Base-by-base conservation (phyloP, 345 rosid genomes). In the Heritiera fomes region DNA sequence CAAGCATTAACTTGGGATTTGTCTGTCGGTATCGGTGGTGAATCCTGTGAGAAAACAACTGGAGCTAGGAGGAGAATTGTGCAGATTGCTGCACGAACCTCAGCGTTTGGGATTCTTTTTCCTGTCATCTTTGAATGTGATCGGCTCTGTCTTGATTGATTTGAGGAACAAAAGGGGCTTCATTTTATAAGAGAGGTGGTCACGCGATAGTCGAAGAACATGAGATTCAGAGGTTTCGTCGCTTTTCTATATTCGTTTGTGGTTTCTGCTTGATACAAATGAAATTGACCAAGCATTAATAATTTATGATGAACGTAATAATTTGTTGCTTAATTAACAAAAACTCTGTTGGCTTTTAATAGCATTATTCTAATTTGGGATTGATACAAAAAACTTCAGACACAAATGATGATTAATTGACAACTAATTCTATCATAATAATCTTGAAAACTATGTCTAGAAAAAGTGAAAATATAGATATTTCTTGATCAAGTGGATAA, bases 11-110 rank as follows among this genome's bases (percentile, higher is more conserved):
- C 0, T 61, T 75, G 45, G 13, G 56, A 10, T 13, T 34, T 23
- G 1, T 23, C 60, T 2, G 71, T 8, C 2, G 78, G 78, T 5
- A 74, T 40, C 11, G 13, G 50, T 12, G 47, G 8, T 72, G 45
- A 17, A 17, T 41, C 12, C 53, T 53, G 32, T 34, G 66, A 58
- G 1, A 41, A 4, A 55, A 40, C 65, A 18, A 41, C 50, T 7
- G 77, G 77, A 1, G 77, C 47, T 12, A 74, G 17, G 15, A 75
- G 14, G 6, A 75, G 56, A 61, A 60, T 8, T 4, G 53, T 43
- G 66, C 64, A 61, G 23, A 75, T 41, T 18, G 56, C 11, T 45
- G 68, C 77, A 18, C 10, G 15, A 55, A 73, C 64, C 8, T 18
- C 61, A 8, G 10, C 6, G 5, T 32, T 40, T 38, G 2, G 32